Conservation (phyloP, 108 stramenopile genomes). For the Aurantiochytrium sp. region DNA sequence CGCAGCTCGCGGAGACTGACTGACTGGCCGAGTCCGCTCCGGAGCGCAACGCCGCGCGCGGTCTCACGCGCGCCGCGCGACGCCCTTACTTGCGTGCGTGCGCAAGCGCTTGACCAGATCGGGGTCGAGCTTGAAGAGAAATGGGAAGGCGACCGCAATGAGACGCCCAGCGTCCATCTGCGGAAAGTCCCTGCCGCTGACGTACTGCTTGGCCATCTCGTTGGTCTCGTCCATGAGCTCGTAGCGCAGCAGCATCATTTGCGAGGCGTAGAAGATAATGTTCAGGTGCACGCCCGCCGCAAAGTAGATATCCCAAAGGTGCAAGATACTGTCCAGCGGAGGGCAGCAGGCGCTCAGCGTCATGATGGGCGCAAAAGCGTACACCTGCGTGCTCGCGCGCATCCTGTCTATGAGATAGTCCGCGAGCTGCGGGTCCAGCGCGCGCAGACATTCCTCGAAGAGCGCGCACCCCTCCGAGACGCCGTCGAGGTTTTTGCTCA, state of each 20-base stretch:
- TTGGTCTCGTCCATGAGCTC: not conserved
- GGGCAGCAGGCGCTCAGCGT: conserved; percentile 25
- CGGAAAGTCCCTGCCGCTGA: conserved; percentile 12
- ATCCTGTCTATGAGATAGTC: not conserved
- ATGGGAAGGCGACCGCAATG: not conserved
- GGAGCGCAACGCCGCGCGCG: too few species aligned
- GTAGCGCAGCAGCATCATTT: not conserved
- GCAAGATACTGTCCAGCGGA: not conserved
- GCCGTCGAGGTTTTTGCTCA: not conserved
- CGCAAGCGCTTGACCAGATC: not conserved
- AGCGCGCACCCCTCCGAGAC: not conserved
- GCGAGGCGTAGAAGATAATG: conserved; percentile 22
- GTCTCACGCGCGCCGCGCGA: too few species aligned
- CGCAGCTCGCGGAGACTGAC: too few species aligned
- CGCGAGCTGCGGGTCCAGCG: conserved; percentile 12
- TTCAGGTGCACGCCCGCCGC: conserved; percentile 8
- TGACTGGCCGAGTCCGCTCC: too few species aligned
- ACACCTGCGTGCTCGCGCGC: not conserved
- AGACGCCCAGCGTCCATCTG: not conserved
- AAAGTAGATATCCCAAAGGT: conserved; percentile 23
- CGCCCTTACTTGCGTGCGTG: too few species aligned
- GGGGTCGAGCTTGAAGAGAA: not conserved
- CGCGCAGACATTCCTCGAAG: not conserved
- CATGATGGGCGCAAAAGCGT: not conserved
- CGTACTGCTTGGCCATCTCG: not conserved